Conservation (phyloP, 176 grass and related monocot species). For the Carex cristatella region DNA sequence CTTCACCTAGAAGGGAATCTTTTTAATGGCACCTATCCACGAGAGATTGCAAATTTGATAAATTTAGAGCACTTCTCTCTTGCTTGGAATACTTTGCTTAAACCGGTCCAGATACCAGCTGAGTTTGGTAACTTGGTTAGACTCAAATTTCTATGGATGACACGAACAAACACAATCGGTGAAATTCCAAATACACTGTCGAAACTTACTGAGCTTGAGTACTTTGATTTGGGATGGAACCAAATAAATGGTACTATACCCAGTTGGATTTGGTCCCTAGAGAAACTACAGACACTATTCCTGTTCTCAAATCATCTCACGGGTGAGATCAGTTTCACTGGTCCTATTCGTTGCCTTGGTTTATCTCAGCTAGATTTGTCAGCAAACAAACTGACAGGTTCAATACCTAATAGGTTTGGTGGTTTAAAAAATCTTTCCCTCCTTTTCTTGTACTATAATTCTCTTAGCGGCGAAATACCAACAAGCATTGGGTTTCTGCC, state of each 20-base stretch:
- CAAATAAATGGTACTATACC: slow-evolving; percentile 31
- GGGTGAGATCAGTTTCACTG: slow-evolving; percentile 16
- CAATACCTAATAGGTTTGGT: slow-evolving; percentile 34
- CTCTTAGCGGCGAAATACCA: slow-evolving; percentile 36
- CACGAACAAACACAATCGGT: slow-evolving; percentile 17
- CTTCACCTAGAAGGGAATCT: slow-evolving; percentile 24
- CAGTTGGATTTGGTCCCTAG: slow-evolving; percentile 29
- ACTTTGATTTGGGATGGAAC: slow-evolving; percentile 22
- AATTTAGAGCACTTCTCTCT: slow-evolving; percentile 31
- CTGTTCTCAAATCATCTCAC: slow-evolving; percentile 24
- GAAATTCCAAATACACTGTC: slow-evolving; percentile 23
- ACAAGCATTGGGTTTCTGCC: slow-evolving; percentile 27
- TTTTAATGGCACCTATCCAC: slow-evolving; percentile 41
- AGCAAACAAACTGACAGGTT: slow-evolving; percentile 22
- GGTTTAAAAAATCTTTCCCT: slow-evolving; percentile 14
- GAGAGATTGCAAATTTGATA: slow-evolving; percentile 19
- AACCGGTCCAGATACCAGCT: background rate
- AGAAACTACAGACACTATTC: slow-evolving; percentile 26
- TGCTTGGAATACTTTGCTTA: slow-evolving; percentile 24
- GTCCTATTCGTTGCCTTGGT: background rate
- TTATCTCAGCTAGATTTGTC: slow-evolving; percentile 37
- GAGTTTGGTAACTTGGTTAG: slow-evolving; percentile 37
- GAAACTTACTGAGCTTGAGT: slow-evolving; percentile 20
- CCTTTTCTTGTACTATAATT: slow-evolving; percentile 43
- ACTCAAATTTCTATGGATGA: slow-evolving; percentile 25